Base-by-base conservation (phyloP, 2,329 filamentous ascomycete species). In the Ascochyta koolunga region DNA sequence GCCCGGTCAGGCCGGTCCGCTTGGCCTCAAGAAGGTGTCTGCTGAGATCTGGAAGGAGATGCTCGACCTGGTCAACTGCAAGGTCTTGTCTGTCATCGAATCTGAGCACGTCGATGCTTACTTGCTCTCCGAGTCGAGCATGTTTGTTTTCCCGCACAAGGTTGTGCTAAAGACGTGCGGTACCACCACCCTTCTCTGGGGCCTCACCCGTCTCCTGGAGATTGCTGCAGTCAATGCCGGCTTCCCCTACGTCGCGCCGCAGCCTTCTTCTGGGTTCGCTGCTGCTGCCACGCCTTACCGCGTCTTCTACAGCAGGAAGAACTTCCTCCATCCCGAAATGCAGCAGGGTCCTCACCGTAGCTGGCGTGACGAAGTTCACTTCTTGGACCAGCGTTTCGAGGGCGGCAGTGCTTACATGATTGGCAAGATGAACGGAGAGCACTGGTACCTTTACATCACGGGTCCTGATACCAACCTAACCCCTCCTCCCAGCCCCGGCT, bases 131-230 rank as follows among this genome's bases (percentile, higher is more conserved):
- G 95, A 99, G 79, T 98, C 95, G 35, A 98, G 95, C 89, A 96
- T 99, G 93, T 99, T 99, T 74, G 91, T 99, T 67, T 99, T 96
- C 77, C 92, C 93, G n/a, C 95, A 99, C 85, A 99, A 99, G 83
- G 85, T 99, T 61, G 96, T 99, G 57, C 82, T 99, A 64, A 99
- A 99, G 85, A 99, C 95, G 7, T 99, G 95, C 70, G 95, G 95
- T 56, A 99, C 95, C 21, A 99, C 95, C 13, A 99, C 95, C 2
- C 81, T 99, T 47, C 85, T 99, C 6, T 88, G 90, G 41, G 95
- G 95, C 18, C 83, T 99, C 39, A 91, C 91, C 64, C 91, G 91
- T 64, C 89, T 99, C 75, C 83, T 99, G 48, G 91, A 96, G 74
- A 96, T 98, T 69, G 95, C 95, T 25, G 90, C 92, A 41, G 78